These are phyloP conservation scores for Amphirosellinia nigrospora DNA, from an alignment of 495 filamentous ascomycete species.

Conservation along the genomic window DNA sequence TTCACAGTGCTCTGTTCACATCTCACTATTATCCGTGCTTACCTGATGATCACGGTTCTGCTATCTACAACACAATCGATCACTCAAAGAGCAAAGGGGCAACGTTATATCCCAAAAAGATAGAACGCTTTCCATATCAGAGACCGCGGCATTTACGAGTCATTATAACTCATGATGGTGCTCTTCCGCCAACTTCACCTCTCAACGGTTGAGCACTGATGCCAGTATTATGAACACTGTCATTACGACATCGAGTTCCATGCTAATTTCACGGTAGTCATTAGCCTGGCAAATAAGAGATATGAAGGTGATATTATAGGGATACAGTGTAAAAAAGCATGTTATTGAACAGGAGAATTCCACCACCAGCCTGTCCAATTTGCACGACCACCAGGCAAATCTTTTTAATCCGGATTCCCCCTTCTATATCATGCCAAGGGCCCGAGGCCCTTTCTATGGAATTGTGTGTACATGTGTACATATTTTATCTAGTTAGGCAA, in stretches of 20 bases:
- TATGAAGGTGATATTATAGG: constrained; percentile 13
- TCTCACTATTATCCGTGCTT: too few species aligned
- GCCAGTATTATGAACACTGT: not conserved
- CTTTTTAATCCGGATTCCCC: constrained; percentile 6
- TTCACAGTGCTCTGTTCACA: too few species aligned
- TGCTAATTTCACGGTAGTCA: not conserved
- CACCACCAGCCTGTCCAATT: not conserved
- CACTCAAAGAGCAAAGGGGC: not conserved
- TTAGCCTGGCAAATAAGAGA: not conserved
- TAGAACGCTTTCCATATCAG: not conserved
- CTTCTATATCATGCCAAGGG: constrained; percentile 2
- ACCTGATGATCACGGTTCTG: not conserved
- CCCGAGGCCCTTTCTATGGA: constrained; percentile 10
- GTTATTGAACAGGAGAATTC: constrained; percentile 3
- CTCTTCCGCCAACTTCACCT: too few species aligned
- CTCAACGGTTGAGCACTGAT: too few species aligned
- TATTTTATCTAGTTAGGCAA: not conserved
- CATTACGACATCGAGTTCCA: not conserved
- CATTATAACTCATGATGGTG: too few species aligned
- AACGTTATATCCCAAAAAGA: not conserved
- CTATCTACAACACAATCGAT: not conserved
- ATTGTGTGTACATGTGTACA: constrained; percentile 6
- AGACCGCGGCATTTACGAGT: too few species aligned
- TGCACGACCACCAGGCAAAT: not conserved
- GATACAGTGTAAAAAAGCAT: constrained; percentile 1